These are phyloP conservation scores for Ophiostoma novo-ulmi DNA, from an alignment of 2,329 filamentous ascomycete genomes.

Conservation along the genomic window DNA sequence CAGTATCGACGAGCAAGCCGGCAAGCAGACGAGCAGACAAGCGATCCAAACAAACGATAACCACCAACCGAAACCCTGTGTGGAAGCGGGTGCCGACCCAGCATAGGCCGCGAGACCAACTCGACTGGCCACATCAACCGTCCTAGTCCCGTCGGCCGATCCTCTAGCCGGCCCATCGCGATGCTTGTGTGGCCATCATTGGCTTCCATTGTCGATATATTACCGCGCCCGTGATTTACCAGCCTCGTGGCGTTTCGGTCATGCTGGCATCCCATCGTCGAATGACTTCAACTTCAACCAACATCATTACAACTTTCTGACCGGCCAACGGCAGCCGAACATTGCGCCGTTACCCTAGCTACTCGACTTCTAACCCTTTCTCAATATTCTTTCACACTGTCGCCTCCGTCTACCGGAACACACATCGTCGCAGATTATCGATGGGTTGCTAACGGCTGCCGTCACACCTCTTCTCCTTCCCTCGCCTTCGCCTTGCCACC, in stretches of 20 bases:
- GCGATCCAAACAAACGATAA: neutral
- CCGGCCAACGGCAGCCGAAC: neutral
- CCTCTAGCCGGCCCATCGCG: neutral
- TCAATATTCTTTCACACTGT: neutral
- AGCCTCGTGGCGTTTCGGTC: constrained; percentile 8
- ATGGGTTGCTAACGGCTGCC: constrained; percentile 13
- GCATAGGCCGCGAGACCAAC: neutral
- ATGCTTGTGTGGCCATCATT: neutral
- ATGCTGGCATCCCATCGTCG: neutral
- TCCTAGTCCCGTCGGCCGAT: neutral
- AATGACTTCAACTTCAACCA: neutral
- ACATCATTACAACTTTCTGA: neutral
- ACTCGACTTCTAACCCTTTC: neutral
- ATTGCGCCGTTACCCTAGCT: neutral
- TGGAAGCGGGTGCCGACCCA: neutral
- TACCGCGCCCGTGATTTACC: neutral
- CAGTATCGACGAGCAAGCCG: neutral
- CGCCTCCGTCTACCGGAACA: neutral
- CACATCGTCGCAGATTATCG: neutral
- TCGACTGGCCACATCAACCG: neutral
- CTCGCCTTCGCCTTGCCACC: constrained; percentile 4
- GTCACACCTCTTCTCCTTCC: neutral
- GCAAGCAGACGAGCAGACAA: neutral
- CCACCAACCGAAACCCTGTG: neutral
- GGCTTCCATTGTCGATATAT: neutral